Percentiles rank a stretch among this genome's conserved stretches.
phyloP scores from a whole-genome alignment of 495 filamentous ascomycete species.

The Oleoguttula mirabilis region DNA sequence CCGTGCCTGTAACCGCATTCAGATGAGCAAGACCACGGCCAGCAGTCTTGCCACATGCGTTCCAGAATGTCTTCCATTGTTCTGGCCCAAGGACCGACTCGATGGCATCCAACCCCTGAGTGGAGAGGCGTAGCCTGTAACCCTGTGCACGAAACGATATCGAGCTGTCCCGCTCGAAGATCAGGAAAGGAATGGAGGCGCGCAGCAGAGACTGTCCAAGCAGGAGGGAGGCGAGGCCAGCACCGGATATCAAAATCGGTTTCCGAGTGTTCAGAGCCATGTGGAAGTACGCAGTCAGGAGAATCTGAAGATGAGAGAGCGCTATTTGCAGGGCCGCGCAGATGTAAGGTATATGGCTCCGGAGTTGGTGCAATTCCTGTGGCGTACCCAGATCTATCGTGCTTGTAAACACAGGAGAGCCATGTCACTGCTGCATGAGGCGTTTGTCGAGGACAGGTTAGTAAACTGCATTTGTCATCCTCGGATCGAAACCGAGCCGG shows the following conservation, averaged over 20 bases:
- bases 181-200: slow-evolving; percentile 37
- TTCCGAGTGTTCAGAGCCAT: neutral
- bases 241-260: slow-evolving; percentile 30
- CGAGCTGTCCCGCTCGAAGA: slow-evolving; percentile 41
- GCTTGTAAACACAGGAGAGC: too few species aligned
- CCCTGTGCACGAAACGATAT: slow-evolving; percentile 41
- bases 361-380: too few species aligned
- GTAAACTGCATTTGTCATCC: too few species aligned
- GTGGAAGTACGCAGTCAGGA: too few species aligned
- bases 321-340: too few species aligned
- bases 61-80: slow-evolving; percentile 35
- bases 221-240: slow-evolving; percentile 39
- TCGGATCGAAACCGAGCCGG: too few species aligned
- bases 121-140: slow-evolving; percentile 42
- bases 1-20: slow-evolving; percentile 36
- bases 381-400: too few species aligned
- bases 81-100: slow-evolving; percentile 38
- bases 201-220: slow-evolving; percentile 38
- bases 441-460: too few species aligned
- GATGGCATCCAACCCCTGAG: slow-evolving; percentile 41
- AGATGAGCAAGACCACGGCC: slow-evolving; percentile 35
- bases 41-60: slow-evolving; percentile 40
- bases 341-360: too few species aligned
- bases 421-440: too few species aligned
- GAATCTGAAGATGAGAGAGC: too few species aligned